Percentiles rank a stretch among this genome's conserved stretches.
These are phyloP conservation scores for Pistacia integerrima DNA, from an alignment of 345 rosid species.

Conservation along the genomic window DNA sequence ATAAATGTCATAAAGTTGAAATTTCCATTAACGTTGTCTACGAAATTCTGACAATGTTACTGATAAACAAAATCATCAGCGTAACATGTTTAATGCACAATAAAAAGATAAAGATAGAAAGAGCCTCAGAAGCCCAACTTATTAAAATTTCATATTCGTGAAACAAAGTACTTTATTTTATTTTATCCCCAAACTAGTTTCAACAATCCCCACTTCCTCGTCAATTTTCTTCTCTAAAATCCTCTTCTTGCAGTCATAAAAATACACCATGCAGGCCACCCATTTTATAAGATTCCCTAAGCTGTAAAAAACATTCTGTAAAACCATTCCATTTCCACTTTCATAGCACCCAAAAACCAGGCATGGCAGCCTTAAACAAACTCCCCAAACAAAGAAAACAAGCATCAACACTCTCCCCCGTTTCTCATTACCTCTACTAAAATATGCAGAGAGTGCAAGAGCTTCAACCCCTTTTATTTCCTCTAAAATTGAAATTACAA, in stretches of 20 bases:
- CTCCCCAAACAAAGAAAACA: conserved; percentile 26
- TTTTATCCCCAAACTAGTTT: not conserved
- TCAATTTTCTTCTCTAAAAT: conserved; percentile 32
- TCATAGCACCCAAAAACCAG: not conserved
- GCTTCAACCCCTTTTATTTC: conserved; percentile 20
- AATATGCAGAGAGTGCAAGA: conserved; percentile 11
- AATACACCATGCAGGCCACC: conserved; percentile 44
- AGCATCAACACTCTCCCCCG: conserved; percentile 13
- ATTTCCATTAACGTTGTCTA: no score
- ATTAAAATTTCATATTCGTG: no score
- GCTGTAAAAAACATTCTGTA: conserved; percentile 24
- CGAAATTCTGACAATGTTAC: no score
- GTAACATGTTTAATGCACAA: no score
- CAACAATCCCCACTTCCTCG: conserved; percentile 27
- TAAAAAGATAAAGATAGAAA: no score
- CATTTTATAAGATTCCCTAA: conserved; percentile 44
- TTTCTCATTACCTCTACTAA: conserved; percentile 12
- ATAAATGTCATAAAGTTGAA: no score
- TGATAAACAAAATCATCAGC: no score
- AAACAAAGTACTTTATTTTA: no score
- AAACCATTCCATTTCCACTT: not conserved
- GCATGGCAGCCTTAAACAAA: conserved; percentile 22
- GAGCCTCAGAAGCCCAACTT: no score
- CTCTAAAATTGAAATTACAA: conserved; percentile 28
- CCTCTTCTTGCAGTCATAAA: conserved; percentile 34